Evolutionary conservation across 2,329 filamentous ascomycete species (phyloP), one percentile per base, ranked within the genome.

Genomic region (Colletotrichum falcatum): DNA sequence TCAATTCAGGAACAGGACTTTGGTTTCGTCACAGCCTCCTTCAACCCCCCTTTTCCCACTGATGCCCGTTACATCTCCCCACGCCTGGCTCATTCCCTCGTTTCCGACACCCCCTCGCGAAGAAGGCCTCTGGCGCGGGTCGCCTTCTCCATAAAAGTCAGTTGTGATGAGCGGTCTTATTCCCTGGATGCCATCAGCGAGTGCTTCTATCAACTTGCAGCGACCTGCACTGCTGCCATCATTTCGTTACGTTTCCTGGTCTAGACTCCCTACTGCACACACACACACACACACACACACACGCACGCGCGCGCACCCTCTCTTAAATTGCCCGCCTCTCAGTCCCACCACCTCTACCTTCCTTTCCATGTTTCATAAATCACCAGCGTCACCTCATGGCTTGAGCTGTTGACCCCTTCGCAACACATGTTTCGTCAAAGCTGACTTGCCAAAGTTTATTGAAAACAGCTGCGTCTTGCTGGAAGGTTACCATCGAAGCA

Each of bases 111-210:
- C 39, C 42, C 49, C 62, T 55, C 49, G 60, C 49, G 33, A 66
- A 39, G 61, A 46, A n/a, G 48, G 26, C 49, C 48, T 42, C 51
- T 44, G 28, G 42, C 58, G 35, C 53, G 49, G 49, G 62, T 61
- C 62, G 26, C 26, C 33, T 70, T 66, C 62, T 28, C 66, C 63
- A 70, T 70, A 70, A 70, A 70, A 66, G 67, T 20, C 39, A 26
- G 66, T 48, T 54, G 35, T 42, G 33, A 51, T 61, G 56, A 56
- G 63, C 42, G 20, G 48, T 51, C 33, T 18, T 35, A 56, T 58
- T 46, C 46, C 64, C 58, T 68, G 64, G 56, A 63, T 63, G 53
- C 42, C 51, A 46, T 63, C 59, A 37, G 55, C 37, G 61, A 61
- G 62, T 60, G 55, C 61, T 68, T 44, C 54, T 42, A 53, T 66